Evolutionary conservation across 1,284 basidiomycete species (phyloP).

Genomic region (Ganoderma lucidum): DNA sequence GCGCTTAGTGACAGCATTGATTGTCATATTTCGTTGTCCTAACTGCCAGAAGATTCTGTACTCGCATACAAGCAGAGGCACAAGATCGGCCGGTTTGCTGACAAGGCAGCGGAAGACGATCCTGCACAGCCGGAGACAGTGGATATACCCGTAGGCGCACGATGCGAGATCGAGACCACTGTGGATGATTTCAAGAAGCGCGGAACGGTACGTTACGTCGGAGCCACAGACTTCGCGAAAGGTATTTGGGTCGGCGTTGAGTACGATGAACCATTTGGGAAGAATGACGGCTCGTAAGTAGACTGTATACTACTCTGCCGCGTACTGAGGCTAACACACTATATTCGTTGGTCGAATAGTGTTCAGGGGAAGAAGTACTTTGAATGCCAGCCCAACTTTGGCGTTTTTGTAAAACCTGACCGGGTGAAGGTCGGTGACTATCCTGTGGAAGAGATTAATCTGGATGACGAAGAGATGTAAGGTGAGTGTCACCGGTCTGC

Average conservation of each 20-base stretch:
- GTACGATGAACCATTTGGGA: constrained; percentile 96
- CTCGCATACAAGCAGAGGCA: constrained; percentile 90
- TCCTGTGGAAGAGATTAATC: constrained; percentile 79
- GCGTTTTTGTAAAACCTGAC: constrained; percentile 89
- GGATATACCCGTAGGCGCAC: constrained; percentile 69
- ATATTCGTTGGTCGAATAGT: constrained; percentile 47
- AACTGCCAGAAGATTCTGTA: constrained; percentile 74
- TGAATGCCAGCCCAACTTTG: constrained; percentile 77
- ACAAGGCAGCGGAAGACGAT: constrained; percentile 44
- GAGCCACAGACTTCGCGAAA: constrained; percentile 80
- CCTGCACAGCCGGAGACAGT: constrained; percentile 42
- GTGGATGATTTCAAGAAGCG: constrained; percentile 77
- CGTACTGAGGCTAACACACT: not conserved
- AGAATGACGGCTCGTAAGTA: constrained; percentile 93
- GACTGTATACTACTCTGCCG: not conserved
- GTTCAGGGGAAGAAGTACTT: constrained; percentile 91
- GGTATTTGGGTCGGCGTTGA: constrained; percentile 93
- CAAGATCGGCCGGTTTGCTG: constrained; percentile 91
- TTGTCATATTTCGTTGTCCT: not conserved
- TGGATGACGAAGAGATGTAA: constrained; percentile 66
- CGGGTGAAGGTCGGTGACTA: constrained; percentile 88
- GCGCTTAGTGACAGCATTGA: constrained; percentile 19
- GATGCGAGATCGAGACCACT: constrained; percentile 83
- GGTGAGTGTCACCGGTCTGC: not conserved
- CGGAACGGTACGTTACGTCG: constrained; percentile 88